A percentile compares a stretch with the other conserved stretches of the same genome.
Conservation (phyloP, 1,139 yeast genomes). For the Debaryomyces subglobosus region DNA sequence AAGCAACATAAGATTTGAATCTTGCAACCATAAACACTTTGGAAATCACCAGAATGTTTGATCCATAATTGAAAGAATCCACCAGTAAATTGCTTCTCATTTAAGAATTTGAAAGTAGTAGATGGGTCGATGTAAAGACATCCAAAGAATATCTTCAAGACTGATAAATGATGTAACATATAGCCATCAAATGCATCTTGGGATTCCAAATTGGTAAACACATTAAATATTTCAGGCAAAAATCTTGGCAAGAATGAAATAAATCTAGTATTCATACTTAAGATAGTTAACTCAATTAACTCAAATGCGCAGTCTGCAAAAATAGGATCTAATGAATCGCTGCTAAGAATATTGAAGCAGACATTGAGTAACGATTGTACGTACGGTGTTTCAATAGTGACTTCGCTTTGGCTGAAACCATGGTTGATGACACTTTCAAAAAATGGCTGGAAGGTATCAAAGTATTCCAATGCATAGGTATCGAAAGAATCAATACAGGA, state of each 20-base stretch:
- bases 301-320: constrained; percentile 48
- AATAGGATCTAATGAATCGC: constrained; percentile 43
- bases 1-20: constrained; percentile 51
- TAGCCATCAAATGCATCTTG: constrained; percentile 50
- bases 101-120: constrained; percentile 40
- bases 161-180: constrained; percentile 50
- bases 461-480: constrained; percentile 56
- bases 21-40: constrained; percentile 60
- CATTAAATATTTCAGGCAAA: constrained; percentile 40
- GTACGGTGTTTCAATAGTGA: constrained; percentile 39
- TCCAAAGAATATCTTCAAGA: constrained; percentile 48
- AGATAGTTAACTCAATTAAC: constrained; percentile 41
- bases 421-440: constrained; percentile 51
- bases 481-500: constrained; percentile 51
- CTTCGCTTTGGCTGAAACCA: constrained; percentile 43
- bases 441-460: constrained; percentile 52
- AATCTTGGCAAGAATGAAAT: constrained; percentile 37
- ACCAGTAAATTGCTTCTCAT: constrained; percentile 38
- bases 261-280: constrained; percentile 40
- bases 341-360: constrained; percentile 39
- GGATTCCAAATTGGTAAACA: constrained; percentile 38
- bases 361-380: constrained; percentile 44
- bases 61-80: constrained; percentile 53
- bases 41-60: constrained; percentile 48
- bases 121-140: constrained; percentile 44